phyloP scores from a whole-genome alignment of 2,329 filamentous ascomycete species.

The Aspergillus tubingensis region DNA sequence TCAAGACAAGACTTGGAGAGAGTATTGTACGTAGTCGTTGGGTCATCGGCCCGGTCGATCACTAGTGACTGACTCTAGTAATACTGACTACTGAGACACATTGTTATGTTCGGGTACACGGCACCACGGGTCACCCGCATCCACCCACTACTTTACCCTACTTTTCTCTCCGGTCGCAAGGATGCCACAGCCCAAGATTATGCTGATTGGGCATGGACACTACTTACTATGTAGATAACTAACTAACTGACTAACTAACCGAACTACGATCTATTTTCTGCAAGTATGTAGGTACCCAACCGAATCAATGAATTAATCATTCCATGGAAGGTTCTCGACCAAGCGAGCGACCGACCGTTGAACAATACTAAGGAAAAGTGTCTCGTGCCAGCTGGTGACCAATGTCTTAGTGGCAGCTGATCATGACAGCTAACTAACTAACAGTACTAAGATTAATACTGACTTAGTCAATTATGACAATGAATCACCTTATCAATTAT shows the following conservation, averaged over 20 bases:
- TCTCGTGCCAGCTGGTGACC: neutral
- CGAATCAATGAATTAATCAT: neutral
- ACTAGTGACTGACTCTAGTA: too few species aligned
- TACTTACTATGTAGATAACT: too few species aligned
- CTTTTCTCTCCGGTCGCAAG: neutral
- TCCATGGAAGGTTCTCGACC: slow-evolving; percentile 6
- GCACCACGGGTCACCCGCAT: slow-evolving; percentile 5
- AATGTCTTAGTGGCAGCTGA: neutral
- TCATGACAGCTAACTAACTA: neutral
- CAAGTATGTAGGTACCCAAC: neutral
- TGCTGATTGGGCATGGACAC: neutral
- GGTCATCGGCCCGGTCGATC: slow-evolving; percentile 21
- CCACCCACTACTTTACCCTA: too few species aligned
- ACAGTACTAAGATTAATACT: neutral
- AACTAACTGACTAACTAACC: neutral
- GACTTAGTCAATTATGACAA: too few species aligned
- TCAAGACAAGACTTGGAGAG: neutral
- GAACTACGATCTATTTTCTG: neutral
- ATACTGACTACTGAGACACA: too few species aligned
- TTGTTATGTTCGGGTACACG: slow-evolving; percentile 10
- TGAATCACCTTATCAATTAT: too few species aligned
- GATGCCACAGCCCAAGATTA: neutral
- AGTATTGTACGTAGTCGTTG: slow-evolving; percentile 5
- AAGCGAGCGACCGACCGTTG: neutral
- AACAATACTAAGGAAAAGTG: neutral